Percentiles rank a stretch among this genome's conserved stretches.
These are phyloP conservation scores for Viridothelium virens DNA, from an alignment of 495 filamentous ascomycete species.

Conservation along the genomic window DNA sequence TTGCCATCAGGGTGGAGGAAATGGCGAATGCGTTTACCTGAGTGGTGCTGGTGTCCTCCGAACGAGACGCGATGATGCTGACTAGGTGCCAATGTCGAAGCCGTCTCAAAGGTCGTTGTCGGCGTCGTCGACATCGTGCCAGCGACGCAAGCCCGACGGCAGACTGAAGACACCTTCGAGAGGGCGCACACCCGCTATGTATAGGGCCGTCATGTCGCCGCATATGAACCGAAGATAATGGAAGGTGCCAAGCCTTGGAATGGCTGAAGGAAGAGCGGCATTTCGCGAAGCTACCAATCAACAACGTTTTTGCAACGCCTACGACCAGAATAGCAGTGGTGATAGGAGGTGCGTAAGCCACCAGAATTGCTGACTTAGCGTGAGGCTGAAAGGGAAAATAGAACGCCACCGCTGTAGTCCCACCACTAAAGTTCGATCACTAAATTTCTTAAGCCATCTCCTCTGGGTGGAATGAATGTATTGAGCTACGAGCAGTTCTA, in stretches of 20 bases:
- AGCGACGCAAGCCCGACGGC: neutral
- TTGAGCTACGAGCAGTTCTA: too few species aligned
- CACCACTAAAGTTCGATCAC: neutral
- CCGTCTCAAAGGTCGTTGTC: neutral
- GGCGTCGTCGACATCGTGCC: slow-evolving; percentile 6
- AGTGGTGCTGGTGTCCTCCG: slow-evolving; percentile 20
- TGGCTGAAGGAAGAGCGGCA: neutral
- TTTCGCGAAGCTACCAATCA: neutral
- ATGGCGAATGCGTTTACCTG: slow-evolving; percentile 38
- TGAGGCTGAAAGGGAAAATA: too few species aligned
- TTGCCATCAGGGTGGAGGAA: slow-evolving; percentile 48
- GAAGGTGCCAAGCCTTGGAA: neutral
- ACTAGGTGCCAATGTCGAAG: slow-evolving; percentile 7
- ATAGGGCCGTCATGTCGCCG: neutral
- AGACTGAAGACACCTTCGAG: neutral
- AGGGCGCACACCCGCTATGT: neutral
- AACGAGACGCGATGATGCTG: slow-evolving; percentile 10
- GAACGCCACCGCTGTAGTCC: too few species aligned
- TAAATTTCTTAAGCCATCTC: too few species aligned
- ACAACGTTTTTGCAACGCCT: neutral
- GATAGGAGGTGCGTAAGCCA: too few species aligned
- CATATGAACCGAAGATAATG: too few species aligned
- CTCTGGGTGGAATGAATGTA: too few species aligned
- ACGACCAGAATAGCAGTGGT: neutral
- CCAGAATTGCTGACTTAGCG: too few species aligned